Conservation (phyloP, 139 green algal genomes). For the Chlamydomonas urium region DNA sequence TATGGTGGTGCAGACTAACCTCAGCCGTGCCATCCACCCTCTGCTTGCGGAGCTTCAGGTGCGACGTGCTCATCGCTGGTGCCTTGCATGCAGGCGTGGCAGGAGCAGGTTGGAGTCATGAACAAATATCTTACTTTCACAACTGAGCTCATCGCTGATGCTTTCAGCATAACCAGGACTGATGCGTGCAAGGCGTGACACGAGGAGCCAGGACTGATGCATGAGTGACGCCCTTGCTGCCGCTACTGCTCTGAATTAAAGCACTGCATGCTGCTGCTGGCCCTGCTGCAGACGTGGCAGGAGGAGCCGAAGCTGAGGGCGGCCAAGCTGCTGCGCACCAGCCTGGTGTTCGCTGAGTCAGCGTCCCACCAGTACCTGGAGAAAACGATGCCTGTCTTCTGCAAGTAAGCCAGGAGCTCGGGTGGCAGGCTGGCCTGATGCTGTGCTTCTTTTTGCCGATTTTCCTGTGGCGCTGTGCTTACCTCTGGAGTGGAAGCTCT, state of each 20-base stretch:
- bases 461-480: not conserved
- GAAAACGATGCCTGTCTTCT: constrained; percentile 29
- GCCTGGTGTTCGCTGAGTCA: constrained; percentile 37
- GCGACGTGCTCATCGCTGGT: no score
- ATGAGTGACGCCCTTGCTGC: no score
- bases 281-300: constrained; percentile 44
- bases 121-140: no score
- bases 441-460: not conserved
- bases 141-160: no score
- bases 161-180: no score
- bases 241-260: no score
- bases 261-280: no score
- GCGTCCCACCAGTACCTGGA: constrained; percentile 35
- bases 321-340: constrained; percentile 34
- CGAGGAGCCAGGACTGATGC: no score
- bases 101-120: no score
- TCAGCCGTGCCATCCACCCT: constrained; percentile 26
- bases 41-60: constrained; percentile 44
- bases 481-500: not conserved
- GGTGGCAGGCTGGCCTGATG: not conserved
- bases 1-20: constrained; percentile 42
- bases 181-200: no score
- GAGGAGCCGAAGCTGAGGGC: constrained; percentile 20
- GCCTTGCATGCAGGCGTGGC: no score
- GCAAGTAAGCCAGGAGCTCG: constrained; percentile 18